phyloP scores from a whole-genome alignment of 108 stramenopile species.

The Nitzschia inconspicua region DNA sequence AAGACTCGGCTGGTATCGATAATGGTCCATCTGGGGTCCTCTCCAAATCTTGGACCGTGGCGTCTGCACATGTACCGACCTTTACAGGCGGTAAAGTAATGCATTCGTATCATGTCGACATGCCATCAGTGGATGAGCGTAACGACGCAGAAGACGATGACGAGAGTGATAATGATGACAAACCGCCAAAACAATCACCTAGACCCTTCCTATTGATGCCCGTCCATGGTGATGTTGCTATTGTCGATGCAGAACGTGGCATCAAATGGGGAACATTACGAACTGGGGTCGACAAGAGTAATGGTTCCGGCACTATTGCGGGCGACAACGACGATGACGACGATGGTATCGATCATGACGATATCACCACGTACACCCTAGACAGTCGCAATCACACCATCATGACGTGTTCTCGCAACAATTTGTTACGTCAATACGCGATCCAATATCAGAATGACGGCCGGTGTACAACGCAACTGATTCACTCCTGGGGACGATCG shows the following conservation, averaged over 20 bases:
- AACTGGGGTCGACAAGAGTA: conserved; percentile 2
- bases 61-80: conserved; percentile 66
- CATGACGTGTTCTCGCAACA: conserved; percentile 62
- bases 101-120: conserved; percentile 25
- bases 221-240: conserved; percentile 71
- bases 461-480: conserved; percentile 28
- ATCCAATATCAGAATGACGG: conserved; percentile 3
- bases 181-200: too few species aligned
- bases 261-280: conserved; percentile 36
- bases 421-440: conserved; percentile 66
- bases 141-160: neutral
- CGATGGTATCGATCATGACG: conserved; percentile 71
- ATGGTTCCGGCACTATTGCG: conserved; percentile 11
- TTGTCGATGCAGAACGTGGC: conserved; percentile 70
- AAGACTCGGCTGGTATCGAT: conserved; percentile 4
- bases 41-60: conserved; percentile 82
- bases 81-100: conserved; percentile 77
- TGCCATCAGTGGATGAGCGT: neutral
- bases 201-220: conserved; percentile 63
- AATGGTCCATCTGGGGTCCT: conserved; percentile 7
- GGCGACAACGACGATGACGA: conserved; percentile 65
- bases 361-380: conserved; percentile 72
- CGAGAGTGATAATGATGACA: conserved; percentile 6
- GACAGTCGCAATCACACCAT: conserved; percentile 56
- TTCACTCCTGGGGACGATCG: conserved; percentile 60